These are phyloP conservation scores for Pythium rhizo-oryzae DNA, from an alignment of 352 stramenopile genomes.

Conservation along the genomic window DNA sequence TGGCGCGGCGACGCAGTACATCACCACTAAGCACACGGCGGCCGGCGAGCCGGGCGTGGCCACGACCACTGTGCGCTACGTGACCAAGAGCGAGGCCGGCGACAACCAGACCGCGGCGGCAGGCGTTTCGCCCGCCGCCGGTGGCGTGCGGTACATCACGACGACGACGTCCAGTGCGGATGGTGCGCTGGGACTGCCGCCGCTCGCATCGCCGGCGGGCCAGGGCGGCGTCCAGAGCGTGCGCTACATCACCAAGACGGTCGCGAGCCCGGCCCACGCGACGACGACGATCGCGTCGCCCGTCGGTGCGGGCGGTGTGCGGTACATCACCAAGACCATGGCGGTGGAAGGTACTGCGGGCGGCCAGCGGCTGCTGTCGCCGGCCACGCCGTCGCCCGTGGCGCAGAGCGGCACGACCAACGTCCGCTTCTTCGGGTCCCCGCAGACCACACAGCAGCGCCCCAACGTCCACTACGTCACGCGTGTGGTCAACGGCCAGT, in stretches of 20 bases:
- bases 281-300: conserved; percentile 2
- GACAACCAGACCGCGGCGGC: conserved; percentile 3
- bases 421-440: conserved; percentile 17
- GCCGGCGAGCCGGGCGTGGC: background rate
- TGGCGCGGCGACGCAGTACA: background rate
- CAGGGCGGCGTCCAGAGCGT: conserved; percentile 3
- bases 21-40: background rate
- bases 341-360: background rate
- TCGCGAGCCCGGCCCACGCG: background rate
- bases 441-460: background rate
- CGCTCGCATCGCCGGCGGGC: background rate
- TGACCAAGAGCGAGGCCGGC: conserved; percentile 14
- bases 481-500: conserved; percentile 21
- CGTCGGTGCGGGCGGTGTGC: background rate
- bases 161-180: background rate
- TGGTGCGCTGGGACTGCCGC: background rate
- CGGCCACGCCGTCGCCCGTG: conserved; percentile 1
- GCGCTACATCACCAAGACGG: conserved; percentile 11
- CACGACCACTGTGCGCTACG: conserved; percentile 6
- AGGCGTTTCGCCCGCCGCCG: background rate
- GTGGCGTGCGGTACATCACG: conserved; percentile 5
- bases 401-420: background rate
- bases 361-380: conserved; percentile 5
- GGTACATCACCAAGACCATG: conserved; percentile 1
- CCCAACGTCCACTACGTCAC: conserved; percentile 20